These are phyloP conservation scores for Lentinula detonsa DNA, from an alignment of 768 basidiomycete genomes.

Conservation along the genomic window DNA sequence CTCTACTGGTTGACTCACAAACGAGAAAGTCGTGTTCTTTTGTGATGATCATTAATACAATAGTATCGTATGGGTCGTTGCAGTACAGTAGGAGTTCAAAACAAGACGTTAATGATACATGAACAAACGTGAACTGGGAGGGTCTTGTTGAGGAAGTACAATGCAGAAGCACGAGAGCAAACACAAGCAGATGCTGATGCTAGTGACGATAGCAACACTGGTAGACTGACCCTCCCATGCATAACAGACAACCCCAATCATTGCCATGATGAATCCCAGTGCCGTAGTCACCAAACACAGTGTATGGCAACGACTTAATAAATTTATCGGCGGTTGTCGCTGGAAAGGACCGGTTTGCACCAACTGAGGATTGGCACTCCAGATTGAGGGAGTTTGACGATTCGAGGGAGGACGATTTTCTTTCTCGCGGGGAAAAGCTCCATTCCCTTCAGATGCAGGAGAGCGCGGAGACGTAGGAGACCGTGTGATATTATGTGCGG, in stretches of 20 bases:
- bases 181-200: slow-evolving; percentile 30
- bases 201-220: slow-evolving; percentile 39
- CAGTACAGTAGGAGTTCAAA: not conserved
- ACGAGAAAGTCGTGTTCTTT: too few relatives aligned
- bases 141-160: slow-evolving; percentile 7
- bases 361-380: slow-evolving; percentile 42
- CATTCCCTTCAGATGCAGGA: not conserved
- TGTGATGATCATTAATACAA: not conserved
- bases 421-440: not conserved
- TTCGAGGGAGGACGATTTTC: slow-evolving; percentile 8
- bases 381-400: slow-evolving; percentile 23
- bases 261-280: slow-evolving; percentile 43
- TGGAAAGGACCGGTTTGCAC: slow-evolving; percentile 45
- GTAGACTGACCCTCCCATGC: slow-evolving; percentile 42
- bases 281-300: slow-evolving; percentile 42
- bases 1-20: too few relatives aligned
- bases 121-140: not conserved
- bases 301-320: slow-evolving; percentile 43
- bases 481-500: not conserved
- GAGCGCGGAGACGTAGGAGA: slow-evolving; percentile 11
- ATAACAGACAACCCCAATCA: slow-evolving; percentile 44
- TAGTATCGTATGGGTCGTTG: not conserved
- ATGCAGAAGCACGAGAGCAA: slow-evolving; percentile 15
- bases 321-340: slow-evolving; percentile 31
- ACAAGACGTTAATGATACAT: not conserved